These are phyloP conservation scores for Arachnopeziza araneosa DNA, from an alignment of 2,329 filamentous ascomycete species.

Conservation along the genomic window DNA sequence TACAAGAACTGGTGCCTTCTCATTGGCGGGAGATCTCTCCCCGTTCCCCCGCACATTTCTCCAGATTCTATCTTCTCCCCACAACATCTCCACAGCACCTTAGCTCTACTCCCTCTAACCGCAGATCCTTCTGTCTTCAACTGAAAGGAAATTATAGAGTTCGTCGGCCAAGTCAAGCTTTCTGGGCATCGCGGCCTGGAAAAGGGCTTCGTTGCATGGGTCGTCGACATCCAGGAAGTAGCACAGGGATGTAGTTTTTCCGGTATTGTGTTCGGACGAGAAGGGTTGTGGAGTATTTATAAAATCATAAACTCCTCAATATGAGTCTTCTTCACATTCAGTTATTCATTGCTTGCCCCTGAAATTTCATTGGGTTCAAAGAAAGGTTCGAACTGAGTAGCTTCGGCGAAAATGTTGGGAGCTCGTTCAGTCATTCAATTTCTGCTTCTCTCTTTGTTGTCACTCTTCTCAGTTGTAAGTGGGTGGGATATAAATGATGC, in stretches of 20 bases:
- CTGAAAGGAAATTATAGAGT: neutral
- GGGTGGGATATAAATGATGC: slow-evolving; percentile 23
- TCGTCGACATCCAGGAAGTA: neutral
- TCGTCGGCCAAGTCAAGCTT: neutral
- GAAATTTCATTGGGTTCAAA: neutral
- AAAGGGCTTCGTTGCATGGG: neutral
- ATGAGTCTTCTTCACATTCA: neutral
- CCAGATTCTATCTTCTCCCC: neutral
- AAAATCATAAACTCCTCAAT: neutral
- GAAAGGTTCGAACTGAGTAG: neutral
- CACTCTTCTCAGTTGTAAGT: slow-evolving; percentile 7
- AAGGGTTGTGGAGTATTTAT: neutral
- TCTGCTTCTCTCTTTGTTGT: slow-evolving; percentile 3
- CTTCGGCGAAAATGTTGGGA: neutral
- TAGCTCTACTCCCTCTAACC: neutral
- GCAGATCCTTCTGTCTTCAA: neutral
- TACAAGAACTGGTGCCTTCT: neutral
- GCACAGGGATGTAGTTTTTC: neutral
- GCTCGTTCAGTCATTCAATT: neutral
- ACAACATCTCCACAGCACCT: neutral
- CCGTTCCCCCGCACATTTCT: neutral
- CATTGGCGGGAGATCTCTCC: slow-evolving; percentile 1
- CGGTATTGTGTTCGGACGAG: neutral
- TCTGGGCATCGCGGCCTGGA: neutral
- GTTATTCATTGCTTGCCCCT: neutral